phyloP scores from a whole-genome alignment of 768 basidiomycete species.

The Serendipita sp. region DNA sequence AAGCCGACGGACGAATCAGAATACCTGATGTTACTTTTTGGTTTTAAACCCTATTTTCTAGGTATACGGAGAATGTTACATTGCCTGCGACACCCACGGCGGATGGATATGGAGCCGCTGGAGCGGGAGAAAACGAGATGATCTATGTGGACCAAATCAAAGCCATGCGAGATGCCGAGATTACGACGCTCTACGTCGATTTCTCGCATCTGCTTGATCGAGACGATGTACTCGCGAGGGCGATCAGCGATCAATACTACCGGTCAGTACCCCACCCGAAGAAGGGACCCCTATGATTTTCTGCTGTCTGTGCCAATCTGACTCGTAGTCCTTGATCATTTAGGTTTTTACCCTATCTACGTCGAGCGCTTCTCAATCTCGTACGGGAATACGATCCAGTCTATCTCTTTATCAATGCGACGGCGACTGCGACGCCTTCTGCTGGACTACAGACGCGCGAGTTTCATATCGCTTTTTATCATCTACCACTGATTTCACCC shows the following conservation, averaged over 20 bases:
- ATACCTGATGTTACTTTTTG: no score
- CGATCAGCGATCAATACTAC: slow-evolving; percentile 90
- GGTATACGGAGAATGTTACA: slow-evolving; percentile 69
- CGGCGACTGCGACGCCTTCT: slow-evolving; percentile 71
- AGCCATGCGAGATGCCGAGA: slow-evolving; percentile 84
- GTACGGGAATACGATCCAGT: slow-evolving; percentile 82
- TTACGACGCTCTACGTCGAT: slow-evolving; percentile 94
- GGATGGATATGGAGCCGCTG: slow-evolving; percentile 43
- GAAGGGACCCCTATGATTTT: background rate
- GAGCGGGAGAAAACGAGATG: slow-evolving; percentile 37
- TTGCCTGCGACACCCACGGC: slow-evolving; percentile 68
- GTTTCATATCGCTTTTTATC: slow-evolving; percentile 90
- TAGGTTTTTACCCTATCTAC: slow-evolving; percentile 78
- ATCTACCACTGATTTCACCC: slow-evolving; percentile 81
- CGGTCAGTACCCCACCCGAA: slow-evolving; percentile 23
- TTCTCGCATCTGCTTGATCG: slow-evolving; percentile 76
- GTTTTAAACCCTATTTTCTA: slow-evolving; percentile 16
- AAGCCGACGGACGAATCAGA: background rate
- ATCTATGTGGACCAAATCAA: slow-evolving; percentile 88
- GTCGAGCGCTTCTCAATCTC: slow-evolving; percentile 77
- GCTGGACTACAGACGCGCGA: slow-evolving; percentile 82
- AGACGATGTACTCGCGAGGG: slow-evolving; percentile 86
- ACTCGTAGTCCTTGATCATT: background rate
- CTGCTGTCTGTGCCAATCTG: background rate
- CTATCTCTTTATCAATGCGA: slow-evolving; percentile 88